Evolutionary conservation across 2,329 filamentous ascomycete genomes (phyloP).

Genomic region (Orbilia javanica): DNA sequence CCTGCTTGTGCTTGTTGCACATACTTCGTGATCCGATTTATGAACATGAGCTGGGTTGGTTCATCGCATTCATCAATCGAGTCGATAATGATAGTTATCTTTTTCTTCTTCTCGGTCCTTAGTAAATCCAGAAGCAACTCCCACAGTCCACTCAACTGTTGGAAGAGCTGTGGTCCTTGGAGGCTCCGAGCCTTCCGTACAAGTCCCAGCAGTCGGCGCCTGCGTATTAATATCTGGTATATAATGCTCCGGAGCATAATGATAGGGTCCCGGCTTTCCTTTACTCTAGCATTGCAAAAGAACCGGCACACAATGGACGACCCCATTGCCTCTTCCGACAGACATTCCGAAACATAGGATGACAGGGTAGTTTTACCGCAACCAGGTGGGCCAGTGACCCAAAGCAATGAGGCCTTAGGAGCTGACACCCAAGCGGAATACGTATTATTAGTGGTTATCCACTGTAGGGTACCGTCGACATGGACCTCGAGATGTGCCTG

Average conservation of each 20-base stretch:
- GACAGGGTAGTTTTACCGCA: constrained; percentile 22
- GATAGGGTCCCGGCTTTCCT: not conserved
- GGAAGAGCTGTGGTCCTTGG: constrained; percentile 15
- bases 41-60: constrained; percentile 7
- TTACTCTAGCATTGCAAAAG: constrained; percentile 15
- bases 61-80: constrained; percentile 15
- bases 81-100: constrained; percentile 14
- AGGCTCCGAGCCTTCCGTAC: constrained; percentile 10
- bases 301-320: not conserved
- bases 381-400: constrained; percentile 1
- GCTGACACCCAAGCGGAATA: not conserved
- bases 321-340: not conserved
- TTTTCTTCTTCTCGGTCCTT: constrained; percentile 2
- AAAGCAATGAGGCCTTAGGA: not conserved
- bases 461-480: constrained; percentile 11
- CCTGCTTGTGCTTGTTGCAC: not conserved
- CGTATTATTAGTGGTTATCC: not conserved
- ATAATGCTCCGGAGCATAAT: constrained; percentile 17
- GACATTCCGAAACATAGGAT: constrained; percentile 8
- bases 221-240: constrained; percentile 16
- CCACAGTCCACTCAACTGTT: constrained; percentile 11
- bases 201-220: constrained; percentile 2
- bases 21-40: not conserved
- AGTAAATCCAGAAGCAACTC: constrained; percentile 17
- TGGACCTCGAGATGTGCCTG: not conserved